Evolutionary conservation across 257 asterid genomes (phyloP), one percentile per base, ranked within the genome.

Genomic region (Penstemon eatonii): DNA sequence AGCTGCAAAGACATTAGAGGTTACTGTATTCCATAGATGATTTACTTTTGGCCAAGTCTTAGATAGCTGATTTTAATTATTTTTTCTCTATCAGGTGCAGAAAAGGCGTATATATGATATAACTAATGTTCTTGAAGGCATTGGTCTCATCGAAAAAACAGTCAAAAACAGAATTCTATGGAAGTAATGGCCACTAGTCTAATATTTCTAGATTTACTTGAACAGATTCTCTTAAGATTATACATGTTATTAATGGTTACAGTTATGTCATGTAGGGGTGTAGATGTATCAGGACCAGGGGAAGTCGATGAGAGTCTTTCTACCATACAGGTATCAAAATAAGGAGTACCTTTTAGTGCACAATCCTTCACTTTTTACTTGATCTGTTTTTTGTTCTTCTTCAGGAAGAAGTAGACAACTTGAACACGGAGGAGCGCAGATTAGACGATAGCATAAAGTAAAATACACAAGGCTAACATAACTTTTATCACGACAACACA

Each of bases 1-100:
- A 69, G 99, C 98, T 75, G 99, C 98, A 63, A 95, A 89, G 73
- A 87, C 95, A 44, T 79, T 94, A 77, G 96, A 91, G 88, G 99
- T 91, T 71, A 67, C 75, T 74, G 15, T 70, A 18, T 63, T 75
- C 38, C 67, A 39, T 50, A 39, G 11, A 47, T 67, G 72, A 68
- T 72, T 73, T 66, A 57, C 50, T 66, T 79, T 51, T 69, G 7
- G 44, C 66, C 44, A 4, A 33, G 39, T 57, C 70, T 49, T 51
- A 57, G 70, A 25, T 64, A 44, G 76, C 82, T 80, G 59, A 81
- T 18, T 12, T 19, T 73, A 65, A 44, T 73, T 58, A 68, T 59
- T 51, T 39, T 12, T n/a, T 41, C 70, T 51, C 42, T 71, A 70
- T 74, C 95, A 92, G 98, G 98, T 92, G 49, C 98, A 89, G 76